phyloP scores from a whole-genome alignment of 148 eudicot genomes.

The Camellia granthamiana region DNA sequence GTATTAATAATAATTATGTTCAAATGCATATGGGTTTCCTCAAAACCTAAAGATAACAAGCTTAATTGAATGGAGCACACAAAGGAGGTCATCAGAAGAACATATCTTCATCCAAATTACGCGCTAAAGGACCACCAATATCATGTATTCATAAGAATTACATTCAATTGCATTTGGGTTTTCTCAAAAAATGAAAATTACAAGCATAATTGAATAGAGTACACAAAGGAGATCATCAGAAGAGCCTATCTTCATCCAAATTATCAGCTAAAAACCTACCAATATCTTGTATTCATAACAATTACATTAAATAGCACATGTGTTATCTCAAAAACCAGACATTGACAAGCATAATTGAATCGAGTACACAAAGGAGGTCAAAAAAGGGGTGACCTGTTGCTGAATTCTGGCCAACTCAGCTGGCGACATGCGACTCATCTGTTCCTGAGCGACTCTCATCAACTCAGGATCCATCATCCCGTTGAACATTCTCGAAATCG shows the following conservation, averaged over 20 bases:
- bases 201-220: not conserved
- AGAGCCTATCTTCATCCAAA: not conserved
- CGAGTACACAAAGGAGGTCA: not conserved
- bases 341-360: not conserved
- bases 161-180: not conserved
- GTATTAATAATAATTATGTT: too few species aligned
- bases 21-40: too few species aligned
- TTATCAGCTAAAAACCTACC: constrained; percentile 2
- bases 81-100: not conserved
- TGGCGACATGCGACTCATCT: constrained; percentile 95
- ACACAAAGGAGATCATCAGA: not conserved
- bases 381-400: constrained; percentile 54
- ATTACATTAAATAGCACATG: not conserved
- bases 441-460: constrained; percentile 83
- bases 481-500: constrained; percentile 35
- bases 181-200: not conserved
- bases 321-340: not conserved
- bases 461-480: constrained; percentile 97
- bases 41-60: too few species aligned
- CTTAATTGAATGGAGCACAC: too few species aligned
- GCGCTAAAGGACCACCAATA: constrained; percentile 6
- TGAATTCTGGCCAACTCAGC: constrained; percentile 76
- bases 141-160: not conserved
- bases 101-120: not conserved
- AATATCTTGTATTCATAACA: not conserved